These are phyloP conservation scores for Solanum dulcamara DNA, from an alignment of 257 asterid genomes.

Conservation along the genomic window DNA sequence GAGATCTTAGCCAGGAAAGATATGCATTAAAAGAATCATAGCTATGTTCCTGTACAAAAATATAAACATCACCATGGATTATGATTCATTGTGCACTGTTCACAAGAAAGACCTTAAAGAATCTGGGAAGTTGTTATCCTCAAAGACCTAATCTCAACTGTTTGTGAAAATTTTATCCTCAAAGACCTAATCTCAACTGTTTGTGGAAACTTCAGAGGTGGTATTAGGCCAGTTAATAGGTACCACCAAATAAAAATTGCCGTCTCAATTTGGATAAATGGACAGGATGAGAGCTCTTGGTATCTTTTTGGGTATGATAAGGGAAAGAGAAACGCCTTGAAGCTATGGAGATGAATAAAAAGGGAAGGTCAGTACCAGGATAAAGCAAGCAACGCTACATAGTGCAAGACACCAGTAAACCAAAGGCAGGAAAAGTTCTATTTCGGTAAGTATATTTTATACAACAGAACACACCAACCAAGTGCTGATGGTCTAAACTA, in stretches of 20 bases:
- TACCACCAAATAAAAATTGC: not conserved
- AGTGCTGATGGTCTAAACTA: not conserved
- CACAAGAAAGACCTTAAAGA: not conserved
- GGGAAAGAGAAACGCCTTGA: not conserved
- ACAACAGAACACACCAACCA: not conserved
- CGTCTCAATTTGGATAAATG: not conserved
- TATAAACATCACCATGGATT: not conserved
- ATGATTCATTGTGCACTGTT: not conserved
- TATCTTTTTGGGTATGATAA: not conserved
- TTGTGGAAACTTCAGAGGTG: not conserved
- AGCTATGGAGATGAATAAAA: not conserved
- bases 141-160: no score
- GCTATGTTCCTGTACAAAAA: not conserved
- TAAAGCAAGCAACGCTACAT: not conserved
- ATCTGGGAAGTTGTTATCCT: not conserved
- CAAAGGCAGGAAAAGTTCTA: not conserved
- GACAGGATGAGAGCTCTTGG: not conserved
- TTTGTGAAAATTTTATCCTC: no score
- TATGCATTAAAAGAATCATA: not conserved
- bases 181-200: not conserved
- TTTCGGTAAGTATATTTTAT: not conserved
- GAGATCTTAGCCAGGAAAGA: not conserved
- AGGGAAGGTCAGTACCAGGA: not conserved
- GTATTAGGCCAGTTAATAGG: not conserved
- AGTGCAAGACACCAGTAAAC: not conserved